Evolutionary conservation across 495 filamentous ascomycete genomes (phyloP).

Genomic region (Pseudoneurospora amorphoporcata): DNA sequence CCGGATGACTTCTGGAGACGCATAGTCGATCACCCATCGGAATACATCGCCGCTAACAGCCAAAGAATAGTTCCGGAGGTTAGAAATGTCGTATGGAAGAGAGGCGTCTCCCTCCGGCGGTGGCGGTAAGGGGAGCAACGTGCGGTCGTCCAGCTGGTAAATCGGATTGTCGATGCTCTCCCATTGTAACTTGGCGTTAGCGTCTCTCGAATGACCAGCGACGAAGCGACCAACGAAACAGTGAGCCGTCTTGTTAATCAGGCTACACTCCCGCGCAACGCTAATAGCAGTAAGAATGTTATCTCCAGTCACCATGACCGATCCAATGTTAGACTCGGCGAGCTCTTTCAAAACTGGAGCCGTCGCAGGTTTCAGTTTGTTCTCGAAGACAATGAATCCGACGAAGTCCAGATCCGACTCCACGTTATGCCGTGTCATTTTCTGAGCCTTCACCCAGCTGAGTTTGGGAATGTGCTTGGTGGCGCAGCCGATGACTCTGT

Average conservation of each 20-base stretch:
- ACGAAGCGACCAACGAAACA: slow-evolving; percentile 88
- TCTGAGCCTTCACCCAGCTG: slow-evolving; percentile 88
- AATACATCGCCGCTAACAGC: slow-evolving; percentile 92
- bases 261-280: slow-evolving; percentile 83
- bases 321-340: slow-evolving; percentile 73
- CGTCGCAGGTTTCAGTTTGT: slow-evolving; percentile 87
- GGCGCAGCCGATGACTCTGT: slow-evolving; percentile 94
- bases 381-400: slow-evolving; percentile 98
- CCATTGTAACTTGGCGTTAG: slow-evolving; percentile 67
- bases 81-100: slow-evolving; percentile 70
- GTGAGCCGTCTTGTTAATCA: slow-evolving; percentile 69
- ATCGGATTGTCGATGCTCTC: slow-evolving; percentile 81
- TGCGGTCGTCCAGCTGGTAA: slow-evolving; percentile 64
- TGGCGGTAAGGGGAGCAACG: slow-evolving; percentile 63
- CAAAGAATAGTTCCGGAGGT: slow-evolving; percentile 71
- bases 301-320: slow-evolving; percentile 96
- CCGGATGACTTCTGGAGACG: slow-evolving; percentile 61
- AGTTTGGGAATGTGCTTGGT: slow-evolving; percentile 76
- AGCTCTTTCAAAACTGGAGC: slow-evolving; percentile 70
- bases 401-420: slow-evolving; percentile 77
- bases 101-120: slow-evolving; percentile 66
- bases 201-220: slow-evolving; percentile 60
- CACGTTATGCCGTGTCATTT: slow-evolving; percentile 76
- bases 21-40: slow-evolving; percentile 90
- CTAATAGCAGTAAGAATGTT: slow-evolving; percentile 97